These are phyloP conservation scores for Colletotrichum sp. DNA, from an alignment of 2,329 filamentous ascomycete species.

Conservation along the genomic window DNA sequence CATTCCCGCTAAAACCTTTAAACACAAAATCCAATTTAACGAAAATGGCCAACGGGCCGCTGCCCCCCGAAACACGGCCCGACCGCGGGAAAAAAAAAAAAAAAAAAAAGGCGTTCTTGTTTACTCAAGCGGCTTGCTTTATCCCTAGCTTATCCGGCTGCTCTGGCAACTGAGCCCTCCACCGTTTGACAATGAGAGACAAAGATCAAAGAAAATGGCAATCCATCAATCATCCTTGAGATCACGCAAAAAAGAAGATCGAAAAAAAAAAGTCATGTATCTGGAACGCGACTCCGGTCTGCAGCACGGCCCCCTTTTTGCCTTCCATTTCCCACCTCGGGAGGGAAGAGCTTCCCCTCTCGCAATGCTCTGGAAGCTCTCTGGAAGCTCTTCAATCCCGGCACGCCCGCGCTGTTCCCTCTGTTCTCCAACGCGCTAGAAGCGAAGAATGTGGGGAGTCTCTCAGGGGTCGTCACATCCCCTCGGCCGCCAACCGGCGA, in stretches of 20 bases:
- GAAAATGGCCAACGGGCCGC: no score
- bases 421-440: neutral
- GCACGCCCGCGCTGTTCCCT: neutral
- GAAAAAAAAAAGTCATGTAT: neutral
- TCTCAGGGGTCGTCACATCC: neutral
- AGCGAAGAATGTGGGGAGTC: conserved; percentile 2
- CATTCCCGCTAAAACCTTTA: no score
- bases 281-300: conserved; percentile 6
- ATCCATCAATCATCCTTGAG: neutral
- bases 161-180: conserved; percentile 1
- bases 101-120: neutral
- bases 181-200: neutral
- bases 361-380: conserved; percentile 5
- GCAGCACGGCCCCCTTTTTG: neutral
- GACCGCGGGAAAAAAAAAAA: neutral
- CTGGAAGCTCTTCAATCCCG: conserved; percentile 3
- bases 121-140: neutral
- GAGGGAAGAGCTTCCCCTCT: neutral
- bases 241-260: neutral
- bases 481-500: neutral
- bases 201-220: neutral
- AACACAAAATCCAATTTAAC: no score
- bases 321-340: conserved; percentile 9
- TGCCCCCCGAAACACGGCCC: no score
- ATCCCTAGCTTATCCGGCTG: neutral